Evolutionary conservation across 2,329 filamentous ascomycete species (phyloP).

Genomic region (Penicillium nordicum): DNA sequence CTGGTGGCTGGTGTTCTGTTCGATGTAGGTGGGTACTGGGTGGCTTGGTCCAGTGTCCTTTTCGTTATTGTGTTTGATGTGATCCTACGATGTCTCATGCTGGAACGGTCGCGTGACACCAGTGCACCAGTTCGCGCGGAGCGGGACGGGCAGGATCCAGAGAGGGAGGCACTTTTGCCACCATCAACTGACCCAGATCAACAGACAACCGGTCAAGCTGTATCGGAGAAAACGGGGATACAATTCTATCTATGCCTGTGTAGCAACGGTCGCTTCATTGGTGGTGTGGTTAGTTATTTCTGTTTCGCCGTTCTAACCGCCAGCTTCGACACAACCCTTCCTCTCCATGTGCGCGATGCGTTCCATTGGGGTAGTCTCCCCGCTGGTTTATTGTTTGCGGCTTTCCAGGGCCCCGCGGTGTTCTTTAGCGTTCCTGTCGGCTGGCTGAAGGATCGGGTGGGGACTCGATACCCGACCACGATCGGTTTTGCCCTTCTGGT

Average conservation of each 20-base stretch:
- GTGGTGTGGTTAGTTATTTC: constrained; percentile 43
- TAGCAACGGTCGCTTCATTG: constrained; percentile 41
- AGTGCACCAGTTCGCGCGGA: not conserved
- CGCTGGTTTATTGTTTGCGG: constrained; percentile 55
- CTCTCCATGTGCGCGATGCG: constrained; percentile 51
- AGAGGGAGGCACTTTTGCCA: not conserved
- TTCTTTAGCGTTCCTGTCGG: constrained; percentile 59
- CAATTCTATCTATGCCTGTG: constrained; percentile 40
- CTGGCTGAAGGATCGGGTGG: constrained; percentile 35
- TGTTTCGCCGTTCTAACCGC: constrained; percentile 51
- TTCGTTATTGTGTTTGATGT: constrained; percentile 28
- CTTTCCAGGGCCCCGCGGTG: constrained; percentile 55
- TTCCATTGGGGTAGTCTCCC: constrained; percentile 56
- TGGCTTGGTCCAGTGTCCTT: constrained; percentile 30
- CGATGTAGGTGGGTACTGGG: constrained; percentile 28
- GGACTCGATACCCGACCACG: constrained; percentile 24
- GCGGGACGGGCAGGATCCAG: not conserved
- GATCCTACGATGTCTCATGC: constrained; percentile 26
- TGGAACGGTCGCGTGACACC: constrained; percentile 11
- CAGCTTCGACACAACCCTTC: constrained; percentile 55
- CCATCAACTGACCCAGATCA: not conserved
- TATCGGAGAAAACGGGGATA: not conserved
- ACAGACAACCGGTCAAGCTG: not conserved
- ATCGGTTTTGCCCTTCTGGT: constrained; percentile 25
- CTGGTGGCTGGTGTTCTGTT: constrained; percentile 28